A percentile compares a stretch with the other conserved stretches of the same genome.
Conservation (phyloP, 805 yeast genomes). For the Zygosaccharomyces siamensis region DNA sequence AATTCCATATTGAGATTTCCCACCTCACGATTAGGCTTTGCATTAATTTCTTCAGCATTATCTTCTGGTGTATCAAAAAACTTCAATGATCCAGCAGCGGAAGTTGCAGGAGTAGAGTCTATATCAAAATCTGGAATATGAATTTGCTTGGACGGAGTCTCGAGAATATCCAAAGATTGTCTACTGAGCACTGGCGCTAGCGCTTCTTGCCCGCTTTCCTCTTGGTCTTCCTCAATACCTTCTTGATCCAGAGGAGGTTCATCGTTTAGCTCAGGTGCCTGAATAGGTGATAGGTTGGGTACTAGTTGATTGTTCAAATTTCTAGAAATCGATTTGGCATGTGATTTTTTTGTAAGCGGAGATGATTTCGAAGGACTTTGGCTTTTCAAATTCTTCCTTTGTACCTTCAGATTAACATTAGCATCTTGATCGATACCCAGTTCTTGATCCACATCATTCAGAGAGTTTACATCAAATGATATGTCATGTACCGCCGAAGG, state of each 20-base stretch:
- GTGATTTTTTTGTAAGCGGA: background rate
- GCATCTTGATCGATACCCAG: constrained; percentile 33
- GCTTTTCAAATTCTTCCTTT: constrained; percentile 24
- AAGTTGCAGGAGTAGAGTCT: constrained; percentile 15
- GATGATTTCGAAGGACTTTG: constrained; percentile 1
- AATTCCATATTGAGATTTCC: constrained; percentile 21
- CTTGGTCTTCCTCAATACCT: background rate
- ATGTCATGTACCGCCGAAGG: constrained; percentile 29
- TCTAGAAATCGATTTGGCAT: background rate
- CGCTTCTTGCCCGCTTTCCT: background rate
- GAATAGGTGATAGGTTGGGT: background rate
- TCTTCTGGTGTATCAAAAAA: constrained; percentile 27
- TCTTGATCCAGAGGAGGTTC: background rate
- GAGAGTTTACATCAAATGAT: constrained; percentile 21
- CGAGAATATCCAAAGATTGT: constrained; percentile 22
- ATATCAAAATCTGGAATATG: constrained; percentile 26
- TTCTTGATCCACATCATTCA: constrained; percentile 18
- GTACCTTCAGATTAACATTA: constrained; percentile 31
- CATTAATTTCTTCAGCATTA: background rate
- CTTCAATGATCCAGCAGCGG: constrained; percentile 19
- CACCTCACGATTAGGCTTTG: constrained; percentile 4
- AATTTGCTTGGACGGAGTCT: constrained; percentile 29
- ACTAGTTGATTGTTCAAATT: background rate
- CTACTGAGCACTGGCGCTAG: background rate
- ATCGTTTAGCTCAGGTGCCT: background rate